Conservation (phyloP, 306 rosid species). For the Hippophae tibetana region DNA sequence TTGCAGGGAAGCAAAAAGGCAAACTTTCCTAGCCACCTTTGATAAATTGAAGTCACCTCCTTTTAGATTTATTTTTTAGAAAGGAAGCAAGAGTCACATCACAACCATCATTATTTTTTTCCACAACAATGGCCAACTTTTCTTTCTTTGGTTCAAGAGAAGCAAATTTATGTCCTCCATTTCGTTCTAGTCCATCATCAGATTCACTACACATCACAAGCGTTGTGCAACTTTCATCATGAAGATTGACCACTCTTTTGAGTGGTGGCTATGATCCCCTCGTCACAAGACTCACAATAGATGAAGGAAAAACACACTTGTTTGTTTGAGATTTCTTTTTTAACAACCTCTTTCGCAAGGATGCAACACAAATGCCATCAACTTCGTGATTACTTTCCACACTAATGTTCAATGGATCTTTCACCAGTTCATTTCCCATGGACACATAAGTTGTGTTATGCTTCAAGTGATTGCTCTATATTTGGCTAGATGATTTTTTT, state of each 20-base stretch:
- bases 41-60: constrained; percentile 3
- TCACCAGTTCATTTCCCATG: constrained; percentile 14
- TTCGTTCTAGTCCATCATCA: background rate
- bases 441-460: constrained; percentile 4
- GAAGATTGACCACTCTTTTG: constrained; percentile 7
- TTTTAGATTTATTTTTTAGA: constrained; percentile 10
- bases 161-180: background rate
- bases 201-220: background rate
- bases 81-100: constrained; percentile 21
- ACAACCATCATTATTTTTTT: constrained; percentile 1
- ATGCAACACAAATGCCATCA: constrained; percentile 13
- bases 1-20: too few species aligned
- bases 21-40: too few species aligned
- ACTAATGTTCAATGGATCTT: constrained; percentile 14
- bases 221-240: background rate
- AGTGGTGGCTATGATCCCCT: constrained; percentile 7
- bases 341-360: constrained; percentile 16
- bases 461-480: constrained; percentile 1
- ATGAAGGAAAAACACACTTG: constrained; percentile 1
- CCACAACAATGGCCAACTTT: background rate
- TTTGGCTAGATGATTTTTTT: background rate
- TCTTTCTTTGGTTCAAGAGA: background rate
- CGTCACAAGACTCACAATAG: background rate
- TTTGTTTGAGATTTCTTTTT: constrained; percentile 15
- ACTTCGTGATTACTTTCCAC: constrained; percentile 13